Evolutionary conservation across 208 protist genomes (phyloP).

Genomic region (Acanthamoeba quina): DNA sequence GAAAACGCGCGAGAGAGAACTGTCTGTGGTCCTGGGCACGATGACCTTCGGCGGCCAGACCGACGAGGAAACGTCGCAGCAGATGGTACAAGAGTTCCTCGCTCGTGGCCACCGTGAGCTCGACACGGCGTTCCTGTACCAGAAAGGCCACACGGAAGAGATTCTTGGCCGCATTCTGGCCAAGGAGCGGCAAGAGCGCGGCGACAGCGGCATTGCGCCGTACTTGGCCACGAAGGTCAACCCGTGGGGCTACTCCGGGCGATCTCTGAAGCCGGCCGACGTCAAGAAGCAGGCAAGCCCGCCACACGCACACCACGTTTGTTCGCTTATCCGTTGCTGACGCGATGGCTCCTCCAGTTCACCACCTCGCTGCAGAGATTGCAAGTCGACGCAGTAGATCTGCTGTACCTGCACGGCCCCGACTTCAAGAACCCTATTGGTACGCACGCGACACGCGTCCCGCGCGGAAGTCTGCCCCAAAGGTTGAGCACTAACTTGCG

Average conservation of each 20-base stretch:
- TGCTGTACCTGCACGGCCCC: conserved; percentile 53
- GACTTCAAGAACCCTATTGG: conserved; percentile 61
- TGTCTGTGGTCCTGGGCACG: conserved; percentile 41
- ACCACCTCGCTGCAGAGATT: conserved; percentile 37
- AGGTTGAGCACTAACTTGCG: background rate
- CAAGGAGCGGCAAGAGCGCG: background rate
- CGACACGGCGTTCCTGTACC: conserved; percentile 64
- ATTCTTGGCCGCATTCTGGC: conserved; percentile 35
- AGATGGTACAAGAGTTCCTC: conserved; percentile 48
- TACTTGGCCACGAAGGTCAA: conserved; percentile 68
- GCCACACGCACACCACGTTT: background rate
- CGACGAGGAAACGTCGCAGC: background rate
- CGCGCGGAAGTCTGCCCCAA: background rate
- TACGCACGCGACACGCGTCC: background rate
- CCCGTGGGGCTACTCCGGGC: conserved; percentile 26
- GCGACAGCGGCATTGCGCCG: background rate
- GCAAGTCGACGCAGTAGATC: conserved; percentile 7
- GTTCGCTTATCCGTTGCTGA: background rate
- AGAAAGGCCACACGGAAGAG: conserved; percentile 49
- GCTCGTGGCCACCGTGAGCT: background rate
- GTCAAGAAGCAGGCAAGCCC: conserved; percentile 33
- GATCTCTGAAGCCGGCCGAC: conserved; percentile 15
- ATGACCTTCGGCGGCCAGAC: conserved; percentile 73
- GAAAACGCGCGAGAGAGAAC: background rate
- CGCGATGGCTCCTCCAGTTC: background rate